Percentiles rank a stretch among this genome's conserved stretches.
Evolutionary conservation across 2,329 filamentous ascomycete species (phyloP).

Genomic region (Pseudocercospora cruenta): DNA sequence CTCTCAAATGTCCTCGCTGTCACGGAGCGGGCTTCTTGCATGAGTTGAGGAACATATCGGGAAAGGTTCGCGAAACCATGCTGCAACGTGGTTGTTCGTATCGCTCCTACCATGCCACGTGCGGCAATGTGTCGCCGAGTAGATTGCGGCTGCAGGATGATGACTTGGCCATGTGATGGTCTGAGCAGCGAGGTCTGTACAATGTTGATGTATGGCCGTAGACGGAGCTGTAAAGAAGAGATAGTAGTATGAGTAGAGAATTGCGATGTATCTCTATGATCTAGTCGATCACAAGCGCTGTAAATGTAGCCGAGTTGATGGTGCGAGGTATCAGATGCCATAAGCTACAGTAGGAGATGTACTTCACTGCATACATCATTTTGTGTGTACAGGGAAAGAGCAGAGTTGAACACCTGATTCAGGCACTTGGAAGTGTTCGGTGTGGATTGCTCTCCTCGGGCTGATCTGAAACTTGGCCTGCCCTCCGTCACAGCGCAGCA

Average conservation of each 20-base stretch:
- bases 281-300: background rate
- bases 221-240: background rate
- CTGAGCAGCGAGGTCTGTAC: background rate
- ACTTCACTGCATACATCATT: background rate
- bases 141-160: background rate
- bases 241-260: background rate
- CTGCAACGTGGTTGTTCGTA: background rate
- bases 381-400: too few species aligned
- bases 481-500: constrained; percentile 11
- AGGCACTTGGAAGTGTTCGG: background rate
- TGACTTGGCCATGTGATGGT: background rate
- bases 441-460: background rate
- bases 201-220: background rate
- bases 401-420: too few species aligned
- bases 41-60: background rate
- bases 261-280: background rate
- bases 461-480: background rate
- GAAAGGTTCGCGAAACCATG: background rate
- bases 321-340: background rate
- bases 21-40: background rate
- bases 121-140: background rate
- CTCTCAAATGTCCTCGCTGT: too few species aligned
- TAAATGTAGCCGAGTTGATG: background rate
- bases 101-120: background rate
- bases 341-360: background rate